Percentiles rank a stretch among this genome's conserved stretches.
Evolutionary conservation across 495 filamentous ascomycete genomes (phyloP).

Genomic region (Xylaria venustula): DNA sequence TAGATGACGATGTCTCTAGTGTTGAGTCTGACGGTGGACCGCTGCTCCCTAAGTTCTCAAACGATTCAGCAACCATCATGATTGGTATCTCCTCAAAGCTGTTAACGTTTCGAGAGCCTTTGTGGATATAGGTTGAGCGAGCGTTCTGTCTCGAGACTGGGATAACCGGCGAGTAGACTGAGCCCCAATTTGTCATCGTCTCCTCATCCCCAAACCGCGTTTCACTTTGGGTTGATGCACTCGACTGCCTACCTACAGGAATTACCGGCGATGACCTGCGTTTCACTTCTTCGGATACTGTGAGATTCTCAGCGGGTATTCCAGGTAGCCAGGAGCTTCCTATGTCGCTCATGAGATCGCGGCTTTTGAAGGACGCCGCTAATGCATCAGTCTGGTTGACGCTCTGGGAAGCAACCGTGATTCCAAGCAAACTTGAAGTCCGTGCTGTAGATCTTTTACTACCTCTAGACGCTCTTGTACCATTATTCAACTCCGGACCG

Average conservation of each 20-base stretch:
- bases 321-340: constrained; percentile 42
- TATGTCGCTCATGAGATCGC: constrained; percentile 32
- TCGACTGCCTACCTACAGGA: constrained; percentile 26
- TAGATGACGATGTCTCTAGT: not conserved
- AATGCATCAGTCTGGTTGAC: constrained; percentile 2
- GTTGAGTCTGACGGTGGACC: not conserved
- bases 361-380: constrained; percentile 13
- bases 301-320: constrained; percentile 20
- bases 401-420: constrained; percentile 35
- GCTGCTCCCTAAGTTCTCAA: not conserved
- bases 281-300: constrained; percentile 22
- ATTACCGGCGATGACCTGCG: constrained; percentile 40
- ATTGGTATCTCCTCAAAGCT: constrained; percentile 26
- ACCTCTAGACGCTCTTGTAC: constrained; percentile 20
- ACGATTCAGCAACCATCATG: constrained; percentile 35
- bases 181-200: constrained; percentile 38
- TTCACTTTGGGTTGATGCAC: constrained; percentile 29
- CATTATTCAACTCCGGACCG: not conserved
- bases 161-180: constrained; percentile 39
- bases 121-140: constrained; percentile 33
- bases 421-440: constrained; percentile 38
- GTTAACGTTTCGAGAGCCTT: constrained; percentile 15
- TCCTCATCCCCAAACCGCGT: constrained; percentile 33
- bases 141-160: constrained; percentile 34
- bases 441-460: constrained; percentile 36